A percentile compares a stretch with the other conserved stretches of the same genome.
phyloP scores from a whole-genome alignment of 2,329 filamentous ascomycete species.

The Penicillium italicum region DNA sequence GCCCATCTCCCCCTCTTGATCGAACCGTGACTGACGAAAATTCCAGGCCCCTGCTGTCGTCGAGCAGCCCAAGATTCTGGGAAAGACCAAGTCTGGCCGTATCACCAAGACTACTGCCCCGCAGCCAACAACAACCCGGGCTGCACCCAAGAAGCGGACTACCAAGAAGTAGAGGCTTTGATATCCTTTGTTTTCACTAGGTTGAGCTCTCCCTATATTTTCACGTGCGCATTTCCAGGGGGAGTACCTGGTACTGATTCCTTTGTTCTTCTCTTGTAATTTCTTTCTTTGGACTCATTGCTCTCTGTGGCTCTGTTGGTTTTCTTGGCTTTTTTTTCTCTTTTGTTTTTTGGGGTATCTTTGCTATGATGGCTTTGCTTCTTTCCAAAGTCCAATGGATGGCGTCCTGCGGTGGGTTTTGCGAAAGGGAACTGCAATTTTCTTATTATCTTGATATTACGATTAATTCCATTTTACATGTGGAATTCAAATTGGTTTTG shows the following conservation, averaged over 20 bases:
- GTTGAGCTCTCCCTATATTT: constrained; percentile 16
- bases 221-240: constrained; percentile 26
- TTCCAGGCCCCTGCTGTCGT: constrained; percentile 61
- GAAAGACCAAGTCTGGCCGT: constrained; percentile 82
- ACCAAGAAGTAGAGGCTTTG: constrained; percentile 41
- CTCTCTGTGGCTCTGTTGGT: constrained; percentile 27
- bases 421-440: constrained; percentile 27
- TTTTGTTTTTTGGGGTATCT: constrained; percentile 14
- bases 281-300: constrained; percentile 27
- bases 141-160: constrained; percentile 47
- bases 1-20: not conserved
- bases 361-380: constrained; percentile 19
- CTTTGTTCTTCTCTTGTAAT: constrained; percentile 25
- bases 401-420: constrained; percentile 39
- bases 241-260: constrained; percentile 7
- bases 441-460: constrained; percentile 15
- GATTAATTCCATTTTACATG: not conserved
- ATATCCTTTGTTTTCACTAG: constrained; percentile 14
- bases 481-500: constrained; percentile 24
- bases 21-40: constrained; percentile 20
- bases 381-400: constrained; percentile 29
- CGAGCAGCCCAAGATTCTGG: constrained; percentile 66
- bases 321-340: constrained; percentile 17
- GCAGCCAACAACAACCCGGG: constrained; percentile 36
- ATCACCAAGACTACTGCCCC: constrained; percentile 66